Conservation (phyloP, 2,329 filamentous ascomycete genomes). For the Ascochyta fabae region DNA sequence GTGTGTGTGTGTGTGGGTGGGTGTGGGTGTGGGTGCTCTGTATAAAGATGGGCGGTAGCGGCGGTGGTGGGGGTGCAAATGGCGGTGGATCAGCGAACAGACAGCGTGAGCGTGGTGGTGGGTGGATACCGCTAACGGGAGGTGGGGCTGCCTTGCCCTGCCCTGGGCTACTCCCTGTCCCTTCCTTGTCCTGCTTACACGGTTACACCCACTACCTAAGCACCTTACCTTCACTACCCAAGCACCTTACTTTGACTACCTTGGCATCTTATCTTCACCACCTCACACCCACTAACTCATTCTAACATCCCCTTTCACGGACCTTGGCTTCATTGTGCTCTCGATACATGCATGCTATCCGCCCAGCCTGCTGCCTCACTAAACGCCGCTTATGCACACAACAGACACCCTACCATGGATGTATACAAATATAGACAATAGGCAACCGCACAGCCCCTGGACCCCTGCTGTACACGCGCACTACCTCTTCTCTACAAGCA, state of each 20-base stretch:
- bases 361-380: background rate
- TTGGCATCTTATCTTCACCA: too few species aligned
- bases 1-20: background rate
- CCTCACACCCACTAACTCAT: too few species aligned
- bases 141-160: background rate
- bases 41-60: background rate
- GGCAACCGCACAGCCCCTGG: background rate
- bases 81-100: slow-evolving; percentile 11
- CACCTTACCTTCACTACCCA: too few species aligned
- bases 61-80: slow-evolving; percentile 7
- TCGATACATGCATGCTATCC: slow-evolving; percentile 3
- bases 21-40: too few species aligned
- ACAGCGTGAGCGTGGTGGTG: slow-evolving; percentile 2
- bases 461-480: background rate
- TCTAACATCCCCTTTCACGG: too few species aligned
- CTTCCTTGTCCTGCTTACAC: too few species aligned
- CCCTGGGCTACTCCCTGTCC: background rate
- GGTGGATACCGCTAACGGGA: background rate
- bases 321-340: background rate
- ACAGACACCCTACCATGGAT: background rate
- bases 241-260: too few species aligned
- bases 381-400: slow-evolving; percentile 9
- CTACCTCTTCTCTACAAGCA: slow-evolving; percentile 87
- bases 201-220: too few species aligned
- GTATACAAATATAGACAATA: too few species aligned